A percentile compares a stretch with the other conserved stretches of the same genome.
Conservation (phyloP, 768 basidiomycete species). For the Auricularia heimuer region DNA sequence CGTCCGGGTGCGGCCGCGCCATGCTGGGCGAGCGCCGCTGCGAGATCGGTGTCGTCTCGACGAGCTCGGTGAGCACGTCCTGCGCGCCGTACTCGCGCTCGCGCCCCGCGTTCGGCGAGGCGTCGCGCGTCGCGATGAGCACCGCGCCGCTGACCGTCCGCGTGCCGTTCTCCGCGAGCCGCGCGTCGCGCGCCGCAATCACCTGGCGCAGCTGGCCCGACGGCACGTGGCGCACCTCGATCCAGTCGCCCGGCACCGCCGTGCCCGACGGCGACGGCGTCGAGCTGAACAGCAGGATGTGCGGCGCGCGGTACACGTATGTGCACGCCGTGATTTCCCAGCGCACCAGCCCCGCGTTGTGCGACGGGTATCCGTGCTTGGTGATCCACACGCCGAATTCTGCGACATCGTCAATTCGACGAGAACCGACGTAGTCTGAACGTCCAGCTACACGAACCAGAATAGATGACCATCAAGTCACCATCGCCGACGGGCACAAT, state of each 20-base stretch:
- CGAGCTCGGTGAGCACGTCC: slow-evolving; percentile 57
- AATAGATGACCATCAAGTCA: slow-evolving; percentile 65
- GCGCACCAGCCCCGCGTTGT: slow-evolving; percentile 53
- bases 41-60: slow-evolving; percentile 54
- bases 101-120: slow-evolving; percentile 28
- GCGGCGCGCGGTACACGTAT: slow-evolving; percentile 49
- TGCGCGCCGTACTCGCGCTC: slow-evolving; percentile 48
- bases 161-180: slow-evolving; percentile 43
- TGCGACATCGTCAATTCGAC: slow-evolving; percentile 18
- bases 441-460: slow-evolving; percentile 37
- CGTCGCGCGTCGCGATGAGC: slow-evolving; percentile 46
- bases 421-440: background rate
- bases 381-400: slow-evolving; percentile 72
- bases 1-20: slow-evolving; percentile 8
- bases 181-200: slow-evolving; percentile 63
- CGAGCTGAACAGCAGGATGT: slow-evolving; percentile 60
- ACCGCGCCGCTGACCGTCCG: slow-evolving; percentile 37
- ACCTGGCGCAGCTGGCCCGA: slow-evolving; percentile 72
- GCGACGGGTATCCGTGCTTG: slow-evolving; percentile 54
- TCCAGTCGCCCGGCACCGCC: slow-evolving; percentile 33
- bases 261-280: background rate
- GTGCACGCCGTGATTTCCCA: slow-evolving; percentile 68
- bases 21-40: slow-evolving; percentile 16
- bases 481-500: slow-evolving; percentile 42
- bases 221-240: slow-evolving; percentile 59